Conservation (phyloP, 2,329 filamentous ascomycete genomes). For the Coniochaeta sp. region DNA sequence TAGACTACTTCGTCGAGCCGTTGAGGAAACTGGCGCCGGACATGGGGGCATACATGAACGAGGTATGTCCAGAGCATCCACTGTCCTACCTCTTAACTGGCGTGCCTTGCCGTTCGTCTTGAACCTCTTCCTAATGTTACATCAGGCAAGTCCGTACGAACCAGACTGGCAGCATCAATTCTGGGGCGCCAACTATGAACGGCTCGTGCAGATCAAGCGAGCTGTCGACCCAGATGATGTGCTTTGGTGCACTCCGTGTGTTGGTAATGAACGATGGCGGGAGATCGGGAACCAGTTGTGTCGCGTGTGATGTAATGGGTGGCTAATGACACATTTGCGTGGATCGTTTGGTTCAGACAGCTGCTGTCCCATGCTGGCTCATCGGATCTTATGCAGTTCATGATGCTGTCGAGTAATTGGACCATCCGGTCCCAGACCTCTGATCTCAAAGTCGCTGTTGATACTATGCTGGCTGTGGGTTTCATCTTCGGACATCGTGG, state of each 20-base stretch:
- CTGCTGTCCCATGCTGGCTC: not conserved
- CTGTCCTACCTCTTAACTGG: too few relatives aligned
- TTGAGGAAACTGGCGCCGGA: conserved; percentile 20
- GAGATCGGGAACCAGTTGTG: conserved; percentile 11
- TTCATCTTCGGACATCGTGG: too few relatives aligned
- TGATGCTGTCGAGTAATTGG: not conserved
- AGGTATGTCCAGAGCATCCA: conserved; percentile 11
- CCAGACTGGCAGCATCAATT: conserved; percentile 15
- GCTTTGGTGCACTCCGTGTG: conserved; percentile 30
- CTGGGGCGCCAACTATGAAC: conserved; percentile 24
- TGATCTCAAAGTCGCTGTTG: too few relatives aligned
- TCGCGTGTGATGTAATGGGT: conserved; percentile 4
- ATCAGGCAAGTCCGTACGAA: conserved; percentile 9
- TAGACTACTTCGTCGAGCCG: conserved; percentile 5
- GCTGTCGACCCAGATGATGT: conserved; percentile 28
- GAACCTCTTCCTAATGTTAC: too few relatives aligned
- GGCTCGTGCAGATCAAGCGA: conserved; percentile 26
- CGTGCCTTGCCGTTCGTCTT: too few relatives aligned
- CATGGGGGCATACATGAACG: conserved; percentile 16
- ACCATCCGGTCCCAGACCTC: too few relatives aligned
- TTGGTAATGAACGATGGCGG: conserved; percentile 23
- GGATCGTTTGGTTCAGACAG: not conserved
- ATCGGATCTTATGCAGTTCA: not conserved
- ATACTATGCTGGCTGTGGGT: too few relatives aligned
- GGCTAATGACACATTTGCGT: not conserved